These are phyloP conservation scores for Sarcocystis neurona DNA, from an alignment of 169 alveolate genomes.

Conservation along the genomic window DNA sequence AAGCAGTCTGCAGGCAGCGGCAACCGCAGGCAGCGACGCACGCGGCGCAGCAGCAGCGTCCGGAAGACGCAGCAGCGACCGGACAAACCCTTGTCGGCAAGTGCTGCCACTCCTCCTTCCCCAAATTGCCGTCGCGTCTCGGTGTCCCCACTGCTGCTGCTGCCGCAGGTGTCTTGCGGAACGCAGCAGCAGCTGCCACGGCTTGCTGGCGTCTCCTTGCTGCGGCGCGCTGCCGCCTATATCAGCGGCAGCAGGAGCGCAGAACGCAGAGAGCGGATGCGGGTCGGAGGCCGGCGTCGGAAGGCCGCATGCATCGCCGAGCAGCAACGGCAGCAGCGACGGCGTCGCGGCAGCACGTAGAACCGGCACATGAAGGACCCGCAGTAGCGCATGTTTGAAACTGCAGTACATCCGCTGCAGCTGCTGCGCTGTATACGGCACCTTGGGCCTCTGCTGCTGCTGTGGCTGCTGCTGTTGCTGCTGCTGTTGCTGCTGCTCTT, in stretches of 20 bases:
- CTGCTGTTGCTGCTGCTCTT: constrained; percentile 26
- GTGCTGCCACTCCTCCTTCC: too few species aligned
- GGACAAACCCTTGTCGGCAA: too few species aligned
- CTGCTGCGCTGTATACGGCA: constrained; percentile 53
- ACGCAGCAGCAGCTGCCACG: not conserved
- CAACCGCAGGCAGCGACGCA: too few species aligned
- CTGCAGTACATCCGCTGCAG: constrained; percentile 45
- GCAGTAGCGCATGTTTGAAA: constrained; percentile 26
- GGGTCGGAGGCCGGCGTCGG: constrained; percentile 38
- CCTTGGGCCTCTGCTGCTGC: not conserved
- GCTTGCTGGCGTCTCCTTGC: not conserved
- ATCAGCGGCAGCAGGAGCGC: too few species aligned
- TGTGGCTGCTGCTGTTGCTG: constrained; percentile 12
- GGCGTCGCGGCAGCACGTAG: constrained; percentile 24
- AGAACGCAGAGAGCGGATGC: constrained; percentile 54
- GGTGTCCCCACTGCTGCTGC: not conserved
- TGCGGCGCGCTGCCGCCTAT: too few species aligned
- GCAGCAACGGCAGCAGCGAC: constrained; percentile 45
- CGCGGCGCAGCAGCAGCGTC: too few species aligned
- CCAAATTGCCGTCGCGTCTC: constrained; percentile 2
- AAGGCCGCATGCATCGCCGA: constrained; percentile 55
- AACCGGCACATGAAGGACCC: constrained; percentile 36
- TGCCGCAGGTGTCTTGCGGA: not conserved
- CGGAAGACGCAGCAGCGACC: too few species aligned
- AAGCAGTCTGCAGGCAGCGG: not conserved